A percentile compares a stretch with the other conserved stretches of the same genome.
These are phyloP conservation scores for Teratosphaeriaceae sp. DNA, from an alignment of 2,329 filamentous ascomycete genomes.

Conservation along the genomic window DNA sequence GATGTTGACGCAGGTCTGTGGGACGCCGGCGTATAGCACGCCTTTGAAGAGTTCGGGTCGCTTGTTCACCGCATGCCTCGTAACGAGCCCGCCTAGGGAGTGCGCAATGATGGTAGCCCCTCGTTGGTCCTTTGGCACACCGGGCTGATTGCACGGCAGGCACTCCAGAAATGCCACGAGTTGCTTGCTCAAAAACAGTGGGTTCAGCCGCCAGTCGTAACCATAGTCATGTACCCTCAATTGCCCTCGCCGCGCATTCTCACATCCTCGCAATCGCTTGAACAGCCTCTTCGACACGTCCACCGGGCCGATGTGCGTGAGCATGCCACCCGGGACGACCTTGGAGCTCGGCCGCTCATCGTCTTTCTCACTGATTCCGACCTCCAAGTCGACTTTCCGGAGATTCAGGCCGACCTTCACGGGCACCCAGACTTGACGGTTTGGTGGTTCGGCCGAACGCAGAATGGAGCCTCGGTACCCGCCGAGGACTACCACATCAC, in stretches of 20 bases:
- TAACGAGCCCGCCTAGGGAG: conserved; percentile 80
- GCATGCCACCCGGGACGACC: conserved; percentile 81
- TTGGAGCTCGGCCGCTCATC: conserved; percentile 75
- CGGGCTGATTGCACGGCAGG: conserved; percentile 65
- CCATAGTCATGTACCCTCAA: conserved; percentile 83
- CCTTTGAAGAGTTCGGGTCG: conserved; percentile 79
- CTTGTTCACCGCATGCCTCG: conserved; percentile 78
- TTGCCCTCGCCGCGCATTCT: conserved; percentile 64
- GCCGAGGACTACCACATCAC: conserved; percentile 82
- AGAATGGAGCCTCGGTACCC: conserved; percentile 89
- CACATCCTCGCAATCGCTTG: conserved; percentile 65
- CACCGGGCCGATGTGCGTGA: conserved; percentile 86
- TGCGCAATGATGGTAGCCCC: conserved; percentile 82
- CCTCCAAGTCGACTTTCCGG: conserved; percentile 83
- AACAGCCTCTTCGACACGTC: conserved; percentile 81
- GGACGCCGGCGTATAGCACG: conserved; percentile 77
- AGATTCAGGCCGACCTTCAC: conserved; percentile 90
- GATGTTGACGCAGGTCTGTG: conserved; percentile 84
- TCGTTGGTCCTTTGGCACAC: conserved; percentile 44
- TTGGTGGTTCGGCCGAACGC: conserved; percentile 70
- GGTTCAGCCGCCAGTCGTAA: conserved; percentile 90
- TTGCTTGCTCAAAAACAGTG: conserved; percentile 63
- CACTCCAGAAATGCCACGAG: conserved; percentile 67
- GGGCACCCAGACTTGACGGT: conserved; percentile 89
- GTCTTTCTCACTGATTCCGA: conserved; percentile 70